Conservation (phyloP, 331 rosid species). For the Rosa hybrid region DNA sequence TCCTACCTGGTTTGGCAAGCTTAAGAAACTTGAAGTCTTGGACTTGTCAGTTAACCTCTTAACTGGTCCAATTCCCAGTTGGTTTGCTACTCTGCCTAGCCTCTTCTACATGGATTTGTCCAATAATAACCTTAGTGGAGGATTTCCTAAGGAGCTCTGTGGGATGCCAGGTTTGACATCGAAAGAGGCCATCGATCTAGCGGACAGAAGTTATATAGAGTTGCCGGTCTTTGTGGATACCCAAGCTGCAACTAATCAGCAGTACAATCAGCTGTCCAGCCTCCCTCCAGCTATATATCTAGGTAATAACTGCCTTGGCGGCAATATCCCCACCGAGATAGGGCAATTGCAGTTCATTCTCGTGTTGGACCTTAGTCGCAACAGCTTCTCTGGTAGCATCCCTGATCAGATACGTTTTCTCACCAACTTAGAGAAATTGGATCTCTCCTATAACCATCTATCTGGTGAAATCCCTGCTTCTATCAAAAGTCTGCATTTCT, state of each 20-base stretch:
- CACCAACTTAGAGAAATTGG: slow-evolving; percentile 71
- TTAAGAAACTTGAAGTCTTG: slow-evolving; percentile 62
- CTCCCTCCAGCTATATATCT: slow-evolving; percentile 81
- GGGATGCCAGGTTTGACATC: slow-evolving; percentile 58
- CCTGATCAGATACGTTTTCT: slow-evolving; percentile 69
- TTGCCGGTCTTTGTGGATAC: slow-evolving; percentile 79
- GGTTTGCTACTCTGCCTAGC: slow-evolving; percentile 67
- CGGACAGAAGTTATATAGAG: slow-evolving; percentile 58
- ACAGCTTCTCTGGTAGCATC: slow-evolving; percentile 72
- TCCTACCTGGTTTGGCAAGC: slow-evolving; percentile 70
- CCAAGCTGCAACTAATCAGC: slow-evolving; percentile 49
- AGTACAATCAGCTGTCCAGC: slow-evolving; percentile 79
- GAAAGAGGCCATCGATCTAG: slow-evolving; percentile 43
- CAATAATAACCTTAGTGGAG: slow-evolving; percentile 53
- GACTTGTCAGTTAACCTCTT: slow-evolving; percentile 68
- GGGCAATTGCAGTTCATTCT: slow-evolving; percentile 67
- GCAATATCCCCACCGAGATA: slow-evolving; percentile 64
- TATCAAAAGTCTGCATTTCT: slow-evolving; percentile 62
- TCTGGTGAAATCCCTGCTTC: slow-evolving; percentile 82
- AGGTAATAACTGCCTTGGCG: slow-evolving; percentile 56
- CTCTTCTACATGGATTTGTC: slow-evolving; percentile 89
- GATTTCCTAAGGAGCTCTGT: slow-evolving; percentile 61
- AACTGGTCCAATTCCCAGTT: slow-evolving; percentile 68
- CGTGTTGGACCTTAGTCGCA: slow-evolving; percentile 59
- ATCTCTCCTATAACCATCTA: slow-evolving; percentile 65